Evolutionary conservation across 768 basidiomycete genomes (phyloP).

Genomic region (Saitozyma podzolica): DNA sequence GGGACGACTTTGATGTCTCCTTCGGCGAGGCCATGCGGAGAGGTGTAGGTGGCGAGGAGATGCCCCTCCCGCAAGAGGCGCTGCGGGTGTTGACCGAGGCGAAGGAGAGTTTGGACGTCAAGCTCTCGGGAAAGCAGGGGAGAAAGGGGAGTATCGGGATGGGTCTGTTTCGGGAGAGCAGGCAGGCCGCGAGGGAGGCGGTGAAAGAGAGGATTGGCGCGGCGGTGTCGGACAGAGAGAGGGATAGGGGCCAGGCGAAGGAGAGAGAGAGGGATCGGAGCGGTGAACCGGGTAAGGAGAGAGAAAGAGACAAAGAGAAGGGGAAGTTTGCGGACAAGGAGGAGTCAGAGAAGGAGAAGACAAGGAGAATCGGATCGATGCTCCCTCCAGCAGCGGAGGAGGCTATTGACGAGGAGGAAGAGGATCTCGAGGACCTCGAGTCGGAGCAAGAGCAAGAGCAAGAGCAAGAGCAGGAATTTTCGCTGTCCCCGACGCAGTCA

Average conservation of each 20-base stretch:
- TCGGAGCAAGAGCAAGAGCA: conserved; percentile 12
- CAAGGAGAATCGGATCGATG: not conserved
- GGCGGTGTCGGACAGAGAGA: conserved; percentile 7
- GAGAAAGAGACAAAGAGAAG: too few relatives aligned
- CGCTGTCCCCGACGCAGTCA: too few relatives aligned
- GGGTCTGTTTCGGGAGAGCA: conserved; percentile 54
- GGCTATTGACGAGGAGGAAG: conserved; percentile 16
- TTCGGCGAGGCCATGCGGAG: conserved; percentile 45
- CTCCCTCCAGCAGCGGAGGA: conserved; percentile 8
- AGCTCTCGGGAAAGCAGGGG: conserved; percentile 36
- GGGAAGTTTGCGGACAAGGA: too few relatives aligned
- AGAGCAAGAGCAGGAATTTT: not conserved
- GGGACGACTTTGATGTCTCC: conserved; percentile 47
- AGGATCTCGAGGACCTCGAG: not conserved
- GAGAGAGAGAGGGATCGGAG: not conserved
- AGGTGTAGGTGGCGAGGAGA: conserved; percentile 38
- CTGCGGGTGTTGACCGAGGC: conserved; percentile 42
- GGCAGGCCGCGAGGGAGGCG: conserved; percentile 11
- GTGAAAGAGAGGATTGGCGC: not conserved
- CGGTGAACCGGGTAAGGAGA: too few relatives aligned
- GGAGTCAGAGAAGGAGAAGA: not conserved
- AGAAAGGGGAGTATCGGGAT: conserved; percentile 54
- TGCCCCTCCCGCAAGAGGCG: conserved; percentile 44
- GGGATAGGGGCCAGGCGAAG: conserved; percentile 9
- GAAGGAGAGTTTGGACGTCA: conserved; percentile 36